Percentiles rank a stretch among this genome's conserved stretches.
Conservation (phyloP, 345 rosid genomes). For the Gossypium anomalum region DNA sequence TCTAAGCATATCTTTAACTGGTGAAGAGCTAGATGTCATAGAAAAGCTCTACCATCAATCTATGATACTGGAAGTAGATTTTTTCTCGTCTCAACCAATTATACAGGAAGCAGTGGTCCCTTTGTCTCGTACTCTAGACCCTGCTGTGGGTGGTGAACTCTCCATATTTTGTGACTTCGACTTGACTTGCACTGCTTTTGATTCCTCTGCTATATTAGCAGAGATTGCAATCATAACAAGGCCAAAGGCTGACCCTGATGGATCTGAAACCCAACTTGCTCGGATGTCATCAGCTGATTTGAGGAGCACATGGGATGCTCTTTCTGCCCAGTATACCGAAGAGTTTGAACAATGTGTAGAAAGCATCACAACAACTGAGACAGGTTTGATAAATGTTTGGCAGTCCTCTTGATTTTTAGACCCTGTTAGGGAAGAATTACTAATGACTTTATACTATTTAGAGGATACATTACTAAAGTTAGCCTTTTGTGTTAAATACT, state of each 20-base stretch:
- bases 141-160: constrained; percentile 24
- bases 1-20: constrained; percentile 43
- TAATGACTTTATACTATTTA: not conserved
- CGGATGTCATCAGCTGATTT: constrained; percentile 44
- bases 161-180: constrained; percentile 55
- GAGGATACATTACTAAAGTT: constrained; percentile 6
- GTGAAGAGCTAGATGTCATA: constrained; percentile 52
- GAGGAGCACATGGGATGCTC: constrained; percentile 39
- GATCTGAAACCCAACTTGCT: constrained; percentile 22
- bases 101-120: constrained; percentile 40
- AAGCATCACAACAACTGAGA: constrained; percentile 30
- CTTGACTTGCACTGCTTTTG: constrained; percentile 54
- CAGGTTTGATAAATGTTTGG: constrained; percentile 24
- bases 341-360: constrained; percentile 46
- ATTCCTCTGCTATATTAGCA: constrained; percentile 56
- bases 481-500: not conserved
- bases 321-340: constrained; percentile 43
- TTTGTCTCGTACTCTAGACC: constrained; percentile 31
- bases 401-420: not conserved
- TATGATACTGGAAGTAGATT: constrained; percentile 44
- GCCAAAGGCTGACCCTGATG: constrained; percentile 31
- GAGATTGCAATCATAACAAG: constrained; percentile 55
- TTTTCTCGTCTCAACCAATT: constrained; percentile 37
- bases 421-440: constrained; percentile 1
- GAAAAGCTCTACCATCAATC: constrained; percentile 49